Evolutionary conservation across 495 filamentous ascomycete species (phyloP), one percentile per base, ranked within the genome.

Genomic region (Mytilinidion resinicola): DNA sequence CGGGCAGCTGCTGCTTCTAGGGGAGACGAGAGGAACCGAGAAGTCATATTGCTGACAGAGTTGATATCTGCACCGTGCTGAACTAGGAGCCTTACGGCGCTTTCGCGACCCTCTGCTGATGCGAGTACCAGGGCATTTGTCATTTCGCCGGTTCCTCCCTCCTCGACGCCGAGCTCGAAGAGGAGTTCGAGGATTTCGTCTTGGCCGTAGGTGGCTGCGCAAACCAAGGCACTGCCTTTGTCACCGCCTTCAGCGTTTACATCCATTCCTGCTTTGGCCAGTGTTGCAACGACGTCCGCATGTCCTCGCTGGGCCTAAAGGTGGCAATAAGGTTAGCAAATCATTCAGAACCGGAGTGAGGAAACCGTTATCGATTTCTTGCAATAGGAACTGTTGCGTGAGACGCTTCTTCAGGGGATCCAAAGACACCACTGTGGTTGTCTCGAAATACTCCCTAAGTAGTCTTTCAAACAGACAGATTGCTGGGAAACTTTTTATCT

Each of bases 251-350:
- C 43, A 17, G 59, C 37, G 39, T 62, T 52, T 11, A 64, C 52
- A 35, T 67, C 63, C 4, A 59, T 67, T 25, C 67, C 67, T 30
- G 25, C 41, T 15, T 55, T 47, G 6, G 66, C 21, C 14, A 70
- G 50, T 25, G 64, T 5, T 25, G 63, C 12, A 6, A 67, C 57
- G 0, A 67, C 20, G 1, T 57, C 59, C 3, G 30, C 19, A 34
- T 66, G 48, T 7, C 64, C 64, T 43, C 17, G 14, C 3, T 21
- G n/a, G n/a, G n/a, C n/a, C n/a, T n/a, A n/a, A n/a, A n/a, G n/a
- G n/a, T n/a, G n/a, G n/a, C n/a, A n/a, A n/a, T n/a, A n/a, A n/a
- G n/a, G n/a, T n/a, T n/a, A n/a, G n/a, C n/a, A n/a, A n/a, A n/a
- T n/a, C n/a, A n/a, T n/a, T n/a, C n/a, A n/a, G n/a, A n/a, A n/a